phyloP scores from a whole-genome alignment of 345 rosid species.

The Pelargonium nanum region DNA sequence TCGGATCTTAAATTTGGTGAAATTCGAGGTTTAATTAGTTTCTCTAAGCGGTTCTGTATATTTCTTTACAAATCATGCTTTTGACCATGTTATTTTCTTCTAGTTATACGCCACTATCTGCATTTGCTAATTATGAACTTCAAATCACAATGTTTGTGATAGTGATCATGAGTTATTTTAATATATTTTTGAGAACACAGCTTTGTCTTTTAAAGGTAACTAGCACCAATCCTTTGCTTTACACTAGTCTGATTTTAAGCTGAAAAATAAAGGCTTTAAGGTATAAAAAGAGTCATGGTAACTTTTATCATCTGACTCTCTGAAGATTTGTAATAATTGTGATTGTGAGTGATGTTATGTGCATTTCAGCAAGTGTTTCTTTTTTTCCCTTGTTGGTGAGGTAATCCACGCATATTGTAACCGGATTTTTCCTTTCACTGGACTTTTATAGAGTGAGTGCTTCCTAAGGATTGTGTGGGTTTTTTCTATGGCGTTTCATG shows the following conservation, averaged over 20 bases:
- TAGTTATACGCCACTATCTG: no score
- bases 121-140: not conserved
- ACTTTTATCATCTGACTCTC: not conserved
- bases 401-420: not conserved
- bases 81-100: not conserved
- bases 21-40: not conserved
- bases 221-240: not conserved
- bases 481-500: not conserved
- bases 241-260: not conserved
- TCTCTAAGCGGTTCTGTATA: not conserved
- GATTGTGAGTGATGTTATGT: not conserved
- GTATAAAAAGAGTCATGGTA: not conserved
- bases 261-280: not conserved
- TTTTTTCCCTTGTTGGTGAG: not conserved
- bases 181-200: not conserved
- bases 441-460: not conserved
- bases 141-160: not conserved
- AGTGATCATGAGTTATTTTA: not conserved
- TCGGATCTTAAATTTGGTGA: not conserved
- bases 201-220: not conserved
- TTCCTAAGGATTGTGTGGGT: not conserved
- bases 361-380: not conserved
- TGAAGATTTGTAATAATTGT: not conserved
- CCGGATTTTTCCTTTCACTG: not conserved
- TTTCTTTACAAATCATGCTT: not conserved